Evolutionary conservation across 2,329 filamentous ascomycete genomes (phyloP).

Genomic region (Arthrobotrys conoides): DNA sequence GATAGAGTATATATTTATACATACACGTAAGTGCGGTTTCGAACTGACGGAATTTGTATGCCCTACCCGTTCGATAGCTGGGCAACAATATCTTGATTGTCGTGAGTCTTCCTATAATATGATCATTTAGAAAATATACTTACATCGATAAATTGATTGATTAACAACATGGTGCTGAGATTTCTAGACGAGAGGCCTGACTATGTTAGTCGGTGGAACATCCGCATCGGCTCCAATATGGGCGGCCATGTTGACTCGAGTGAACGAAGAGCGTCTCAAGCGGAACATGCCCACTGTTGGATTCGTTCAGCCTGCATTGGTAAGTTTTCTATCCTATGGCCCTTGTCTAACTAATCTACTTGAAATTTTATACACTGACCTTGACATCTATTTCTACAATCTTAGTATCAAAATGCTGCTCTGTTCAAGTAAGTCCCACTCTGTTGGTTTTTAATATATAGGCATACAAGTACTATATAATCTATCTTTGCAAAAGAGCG

Average conservation of each 20-base stretch:
- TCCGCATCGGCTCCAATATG: constrained; percentile 71
- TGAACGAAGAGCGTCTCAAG: constrained; percentile 71
- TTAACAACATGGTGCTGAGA: no score
- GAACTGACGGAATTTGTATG: constrained; percentile 63
- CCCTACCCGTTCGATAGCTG: constrained; percentile 60
- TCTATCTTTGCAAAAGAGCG: no score
- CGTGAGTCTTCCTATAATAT: not conserved
- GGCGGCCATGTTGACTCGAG: constrained; percentile 69
- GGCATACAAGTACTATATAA: no score
- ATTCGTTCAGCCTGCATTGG: constrained; percentile 71
- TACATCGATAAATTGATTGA: no score
- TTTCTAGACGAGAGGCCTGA: constrained; percentile 62
- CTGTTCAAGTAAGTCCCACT: constrained; percentile 27
- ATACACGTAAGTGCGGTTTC: constrained; percentile 41
- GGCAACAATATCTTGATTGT: constrained; percentile 64
- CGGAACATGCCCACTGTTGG: constrained; percentile 70
- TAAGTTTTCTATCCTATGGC: constrained; percentile 5
- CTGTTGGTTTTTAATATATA: no score
- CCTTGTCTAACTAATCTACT: no score
- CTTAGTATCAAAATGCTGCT: constrained; percentile 52
- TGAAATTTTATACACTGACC: not conserved
- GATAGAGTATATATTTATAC: no score
- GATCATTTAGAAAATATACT: not conserved
- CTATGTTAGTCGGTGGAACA: constrained; percentile 70
- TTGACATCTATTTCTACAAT: not conserved